Evolutionary conservation across 345 rosid species (phyloP).

Genomic region (Gossypium raimondii): DNA sequence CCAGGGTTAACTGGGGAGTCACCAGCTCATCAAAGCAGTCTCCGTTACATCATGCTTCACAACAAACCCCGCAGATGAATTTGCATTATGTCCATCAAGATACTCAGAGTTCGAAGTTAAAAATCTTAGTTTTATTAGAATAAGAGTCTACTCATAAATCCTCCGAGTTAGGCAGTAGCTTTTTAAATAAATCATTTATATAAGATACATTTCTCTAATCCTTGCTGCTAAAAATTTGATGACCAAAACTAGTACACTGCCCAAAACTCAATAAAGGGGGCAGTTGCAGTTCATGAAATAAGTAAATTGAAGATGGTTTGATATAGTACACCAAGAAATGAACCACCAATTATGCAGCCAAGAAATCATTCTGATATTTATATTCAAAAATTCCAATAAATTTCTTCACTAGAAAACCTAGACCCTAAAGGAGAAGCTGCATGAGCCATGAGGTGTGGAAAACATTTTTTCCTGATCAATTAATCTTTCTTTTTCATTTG

Average conservation of each 20-base stretch:
- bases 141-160: background rate
- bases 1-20: background rate
- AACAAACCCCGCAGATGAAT: background rate
- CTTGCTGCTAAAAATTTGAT: background rate
- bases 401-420: background rate
- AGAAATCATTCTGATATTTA: background rate
- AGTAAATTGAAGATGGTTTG: background rate
- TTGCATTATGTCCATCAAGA: background rate
- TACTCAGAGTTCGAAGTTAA: too few relatives aligned
- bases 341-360: background rate
- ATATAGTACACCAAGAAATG: background rate
- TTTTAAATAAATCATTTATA: background rate
- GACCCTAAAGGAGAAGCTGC: background rate
- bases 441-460: too few relatives aligned
- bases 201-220: background rate
- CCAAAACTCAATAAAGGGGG: background rate
- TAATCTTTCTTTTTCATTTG: too few relatives aligned
- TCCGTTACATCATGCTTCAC: background rate
- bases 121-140: background rate
- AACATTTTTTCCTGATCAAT: too few relatives aligned
- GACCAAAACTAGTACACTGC: background rate
- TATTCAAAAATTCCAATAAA: background rate
- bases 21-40: background rate
- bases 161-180: background rate
- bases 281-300: background rate